phyloP scores from a whole-genome alignment of 2,329 filamentous ascomycete species.

The Cladosporium sp. region DNA sequence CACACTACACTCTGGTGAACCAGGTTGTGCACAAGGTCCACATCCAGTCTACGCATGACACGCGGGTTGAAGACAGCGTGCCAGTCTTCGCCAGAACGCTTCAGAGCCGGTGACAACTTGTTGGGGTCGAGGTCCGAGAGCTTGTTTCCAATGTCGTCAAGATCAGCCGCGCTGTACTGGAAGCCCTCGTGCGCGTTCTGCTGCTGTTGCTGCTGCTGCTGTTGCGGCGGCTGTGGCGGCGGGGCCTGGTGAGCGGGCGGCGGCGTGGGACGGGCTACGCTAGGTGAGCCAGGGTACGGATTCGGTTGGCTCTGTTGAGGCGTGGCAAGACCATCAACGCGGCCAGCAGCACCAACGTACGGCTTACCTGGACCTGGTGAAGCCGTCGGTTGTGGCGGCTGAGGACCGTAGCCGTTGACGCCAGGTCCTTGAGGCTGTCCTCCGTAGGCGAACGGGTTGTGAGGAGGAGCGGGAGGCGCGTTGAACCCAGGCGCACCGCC shows the following conservation, averaged over 20 bases:
- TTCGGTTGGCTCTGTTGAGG: conserved; percentile 88
- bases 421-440: conserved; percentile 58
- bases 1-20: conserved; percentile 95
- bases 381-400: conserved; percentile 79
- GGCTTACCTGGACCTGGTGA: conserved; percentile 83
- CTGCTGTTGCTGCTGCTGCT: conserved; percentile 27
- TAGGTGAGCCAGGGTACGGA: conserved; percentile 85
- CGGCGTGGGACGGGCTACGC: conserved; percentile 81
- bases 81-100: conserved; percentile 90
- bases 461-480: conserved; percentile 59
- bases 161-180: conserved; percentile 36
- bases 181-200: conserved; percentile 27
- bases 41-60: conserved; percentile 84
- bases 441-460: conserved; percentile 66
- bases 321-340: conserved; percentile 67
- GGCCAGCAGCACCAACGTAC: conserved; percentile 49
- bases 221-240: conserved; percentile 35
- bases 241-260: conserved; percentile 50
- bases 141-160: conserved; percentile 61
- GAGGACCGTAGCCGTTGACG: conserved; percentile 73
- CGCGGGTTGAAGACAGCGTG: conserved; percentile 95
- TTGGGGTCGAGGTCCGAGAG: conserved; percentile 87
- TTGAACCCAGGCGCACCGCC: conserved; percentile 65
- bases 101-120: conserved; percentile 78
- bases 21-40: conserved; percentile 90